Evolutionary conservation across 768 basidiomycete species (phyloP).

Genomic region (Leccinum boreale): DNA sequence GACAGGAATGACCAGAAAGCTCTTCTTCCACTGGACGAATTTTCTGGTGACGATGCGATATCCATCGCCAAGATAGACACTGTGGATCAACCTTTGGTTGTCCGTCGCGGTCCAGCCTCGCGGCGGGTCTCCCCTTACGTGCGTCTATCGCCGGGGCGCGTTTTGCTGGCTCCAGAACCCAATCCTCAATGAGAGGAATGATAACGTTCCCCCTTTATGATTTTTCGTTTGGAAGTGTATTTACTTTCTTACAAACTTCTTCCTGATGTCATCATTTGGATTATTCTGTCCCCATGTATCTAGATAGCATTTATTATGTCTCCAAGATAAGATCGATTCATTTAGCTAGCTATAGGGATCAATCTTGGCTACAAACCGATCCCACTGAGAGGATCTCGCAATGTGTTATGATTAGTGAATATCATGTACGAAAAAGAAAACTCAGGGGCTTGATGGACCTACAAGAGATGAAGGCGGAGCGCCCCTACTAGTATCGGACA

Average conservation of each 20-base stretch:
- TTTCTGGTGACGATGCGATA: neutral
- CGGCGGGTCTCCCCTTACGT: constrained; percentile 21
- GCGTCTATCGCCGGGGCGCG: constrained; percentile 11
- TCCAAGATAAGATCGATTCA: neutral
- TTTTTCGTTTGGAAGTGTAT: neutral
- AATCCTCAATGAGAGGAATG: neutral
- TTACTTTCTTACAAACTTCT: neutral
- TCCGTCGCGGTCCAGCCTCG: neutral
- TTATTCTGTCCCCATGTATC: neutral
- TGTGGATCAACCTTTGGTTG: constrained; percentile 18
- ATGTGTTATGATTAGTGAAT: neutral
- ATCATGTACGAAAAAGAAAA: neutral
- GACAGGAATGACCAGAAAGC: neutral
- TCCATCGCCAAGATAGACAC: neutral
- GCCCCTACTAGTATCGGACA: neutral
- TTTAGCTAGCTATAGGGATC: neutral
- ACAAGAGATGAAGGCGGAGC: neutral
- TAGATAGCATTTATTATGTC: neutral
- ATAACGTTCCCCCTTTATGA: neutral
- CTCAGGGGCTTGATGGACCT: neutral
- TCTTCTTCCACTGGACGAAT: constrained; percentile 20
- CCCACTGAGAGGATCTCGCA: neutral
- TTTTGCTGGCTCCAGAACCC: constrained; percentile 19
- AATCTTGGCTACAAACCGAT: neutral
- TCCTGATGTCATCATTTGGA: neutral